Conservation (phyloP, 805 yeast genomes). For the Saccharomyces jurei region DNA sequence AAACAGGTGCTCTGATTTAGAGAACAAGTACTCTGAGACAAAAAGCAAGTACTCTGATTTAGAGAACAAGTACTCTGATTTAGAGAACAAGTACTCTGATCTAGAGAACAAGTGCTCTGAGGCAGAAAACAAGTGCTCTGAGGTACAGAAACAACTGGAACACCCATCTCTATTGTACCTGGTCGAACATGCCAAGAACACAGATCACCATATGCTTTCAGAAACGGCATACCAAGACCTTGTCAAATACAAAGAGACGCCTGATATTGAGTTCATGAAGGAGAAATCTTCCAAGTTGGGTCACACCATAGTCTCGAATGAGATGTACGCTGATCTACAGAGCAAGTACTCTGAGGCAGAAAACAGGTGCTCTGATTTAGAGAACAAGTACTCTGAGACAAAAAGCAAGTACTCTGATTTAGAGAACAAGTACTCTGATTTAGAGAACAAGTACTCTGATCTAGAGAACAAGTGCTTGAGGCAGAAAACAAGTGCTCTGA, state of each 20-base stretch:
- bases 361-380: no score
- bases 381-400: no score
- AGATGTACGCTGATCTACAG: no score
- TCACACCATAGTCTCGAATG: not conserved
- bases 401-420: no score
- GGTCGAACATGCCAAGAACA: slow-evolving; percentile 19
- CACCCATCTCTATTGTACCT: slow-evolving; percentile 22
- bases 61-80: not conserved
- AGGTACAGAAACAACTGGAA: slow-evolving; percentile 7
- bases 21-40: not conserved
- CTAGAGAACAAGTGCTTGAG: no score
- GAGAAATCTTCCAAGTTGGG: slow-evolving; percentile 12
- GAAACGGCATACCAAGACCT: slow-evolving; percentile 5
- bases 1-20: slow-evolving; percentile 4
- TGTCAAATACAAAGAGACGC: slow-evolving; percentile 1
- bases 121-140: no score
- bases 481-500: no score
- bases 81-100: slow-evolving; percentile 1
- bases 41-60: not conserved
- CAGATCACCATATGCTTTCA: not conserved
- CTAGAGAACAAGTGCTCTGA: not conserved
- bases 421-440: no score
- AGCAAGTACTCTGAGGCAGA: no score
- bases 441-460: no score
- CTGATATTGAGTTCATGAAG: slow-evolving; percentile 7